Percentiles rank a stretch among this genome's conserved stretches.
These are phyloP conservation scores for Diaporthe velutina DNA, from an alignment of 2,329 filamentous ascomycete genomes.

Conservation along the genomic window DNA sequence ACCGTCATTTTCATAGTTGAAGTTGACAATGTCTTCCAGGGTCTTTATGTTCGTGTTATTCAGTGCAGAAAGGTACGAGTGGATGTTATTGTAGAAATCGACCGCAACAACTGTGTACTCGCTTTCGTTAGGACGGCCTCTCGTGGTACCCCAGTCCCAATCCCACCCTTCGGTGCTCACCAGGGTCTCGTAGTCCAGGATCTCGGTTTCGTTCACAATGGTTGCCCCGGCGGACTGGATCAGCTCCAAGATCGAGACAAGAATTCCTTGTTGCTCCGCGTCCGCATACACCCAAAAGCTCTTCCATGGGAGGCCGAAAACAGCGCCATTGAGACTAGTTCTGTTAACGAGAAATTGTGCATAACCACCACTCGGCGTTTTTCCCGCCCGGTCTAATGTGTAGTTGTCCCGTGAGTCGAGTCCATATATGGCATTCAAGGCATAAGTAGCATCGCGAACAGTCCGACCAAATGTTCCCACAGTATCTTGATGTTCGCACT, in stretches of 20 bases:
- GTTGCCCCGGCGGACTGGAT: slow-evolving; percentile 74
- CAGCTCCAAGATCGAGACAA: slow-evolving; percentile 64
- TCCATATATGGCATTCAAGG: slow-evolving; percentile 77
- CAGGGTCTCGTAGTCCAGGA: slow-evolving; percentile 72
- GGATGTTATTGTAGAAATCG: slow-evolving; percentile 75
- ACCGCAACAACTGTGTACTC: slow-evolving; percentile 81
- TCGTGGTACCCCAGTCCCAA: slow-evolving; percentile 75
- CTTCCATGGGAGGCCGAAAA: slow-evolving; percentile 79
- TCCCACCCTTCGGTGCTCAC: slow-evolving; percentile 79
- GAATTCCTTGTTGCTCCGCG: slow-evolving; percentile 64
- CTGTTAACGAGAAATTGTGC: slow-evolving; percentile 67
- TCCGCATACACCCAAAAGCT: slow-evolving; percentile 77
- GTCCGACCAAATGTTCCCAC: slow-evolving; percentile 77
- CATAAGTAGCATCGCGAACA: slow-evolving; percentile 76
- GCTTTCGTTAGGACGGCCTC: slow-evolving; percentile 77
- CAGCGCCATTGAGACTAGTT: slow-evolving; percentile 68
- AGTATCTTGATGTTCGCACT: slow-evolving; percentile 76
- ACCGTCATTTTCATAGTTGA: slow-evolving; percentile 73
- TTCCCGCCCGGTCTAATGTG: slow-evolving; percentile 68
- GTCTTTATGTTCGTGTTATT: slow-evolving; percentile 70
- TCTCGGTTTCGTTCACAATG: slow-evolving; percentile 77
- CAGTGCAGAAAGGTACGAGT: slow-evolving; percentile 72
- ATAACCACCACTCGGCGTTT: slow-evolving; percentile 69
- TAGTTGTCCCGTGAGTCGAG: slow-evolving; percentile 75
- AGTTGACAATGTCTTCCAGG: slow-evolving; percentile 75